These are phyloP conservation scores for Penicillium pancosmium DNA, from an alignment of 495 filamentous ascomycete genomes.

Conservation along the genomic window DNA sequence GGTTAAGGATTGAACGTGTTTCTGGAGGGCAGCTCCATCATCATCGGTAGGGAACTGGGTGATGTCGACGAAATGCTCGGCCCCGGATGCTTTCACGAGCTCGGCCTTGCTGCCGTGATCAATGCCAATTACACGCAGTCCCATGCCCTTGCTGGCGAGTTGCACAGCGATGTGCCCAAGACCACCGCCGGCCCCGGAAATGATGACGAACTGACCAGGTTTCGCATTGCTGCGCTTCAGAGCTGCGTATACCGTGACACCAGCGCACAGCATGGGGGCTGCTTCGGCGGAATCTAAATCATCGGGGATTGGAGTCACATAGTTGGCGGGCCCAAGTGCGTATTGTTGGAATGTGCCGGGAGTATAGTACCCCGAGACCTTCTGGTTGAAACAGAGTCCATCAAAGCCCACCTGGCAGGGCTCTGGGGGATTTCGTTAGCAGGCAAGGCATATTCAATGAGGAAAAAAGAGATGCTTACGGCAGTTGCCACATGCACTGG, in stretches of 20 bases:
- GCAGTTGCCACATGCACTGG: constrained; percentile 53
- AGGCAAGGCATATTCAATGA: neutral
- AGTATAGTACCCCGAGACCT: constrained; percentile 56
- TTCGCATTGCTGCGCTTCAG: constrained; percentile 60
- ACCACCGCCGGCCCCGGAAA: constrained; percentile 69
- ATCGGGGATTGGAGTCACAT: constrained; percentile 72
- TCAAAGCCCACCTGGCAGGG: constrained; percentile 63
- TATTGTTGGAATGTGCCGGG: constrained; percentile 78
- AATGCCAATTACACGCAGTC: constrained; percentile 67
- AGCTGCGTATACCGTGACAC: constrained; percentile 60
- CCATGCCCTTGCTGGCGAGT: constrained; percentile 64
- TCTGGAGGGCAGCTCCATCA: constrained; percentile 46
- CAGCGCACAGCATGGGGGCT: constrained; percentile 67
- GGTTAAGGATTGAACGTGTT: constrained; percentile 60
- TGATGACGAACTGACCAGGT: constrained; percentile 65
- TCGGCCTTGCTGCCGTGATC: constrained; percentile 65
- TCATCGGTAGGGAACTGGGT: constrained; percentile 57
- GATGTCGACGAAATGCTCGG: constrained; percentile 69
- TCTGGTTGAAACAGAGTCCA: constrained; percentile 59
- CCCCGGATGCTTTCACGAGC: constrained; percentile 61
- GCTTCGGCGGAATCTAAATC: constrained; percentile 57
- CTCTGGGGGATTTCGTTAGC: constrained; percentile 19
- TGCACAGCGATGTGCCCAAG: constrained; percentile 70
- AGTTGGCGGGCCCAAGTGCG: constrained; percentile 62
- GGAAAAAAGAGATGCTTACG: constrained; percentile 28